A percentile compares a stretch with the other conserved stretches of the same genome.
Evolutionary conservation across 2,329 filamentous ascomycete species (phyloP).

Genomic region (Microcyclospora pomicola): DNA sequence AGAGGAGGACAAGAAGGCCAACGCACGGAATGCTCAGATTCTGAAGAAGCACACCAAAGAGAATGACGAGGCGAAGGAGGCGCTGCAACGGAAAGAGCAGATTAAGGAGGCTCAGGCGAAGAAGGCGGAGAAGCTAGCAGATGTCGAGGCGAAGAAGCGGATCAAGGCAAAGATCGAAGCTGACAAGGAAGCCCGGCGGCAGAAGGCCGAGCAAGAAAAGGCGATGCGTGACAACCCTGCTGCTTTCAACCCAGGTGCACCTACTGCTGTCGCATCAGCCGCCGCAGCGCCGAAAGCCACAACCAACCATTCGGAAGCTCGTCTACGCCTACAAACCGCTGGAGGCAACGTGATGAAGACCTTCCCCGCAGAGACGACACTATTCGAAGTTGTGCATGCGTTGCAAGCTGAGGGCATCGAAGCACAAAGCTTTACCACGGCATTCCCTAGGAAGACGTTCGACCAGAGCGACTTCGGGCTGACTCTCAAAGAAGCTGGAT

Average conservation of each 20-base stretch:
- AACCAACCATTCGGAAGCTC: conserved; percentile 62
- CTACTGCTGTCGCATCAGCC: conserved; percentile 27
- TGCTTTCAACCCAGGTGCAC: conserved; percentile 35
- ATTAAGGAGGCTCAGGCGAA: conserved; percentile 83
- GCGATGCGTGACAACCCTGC: conserved; percentile 67
- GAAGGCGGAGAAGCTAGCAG: conserved; percentile 73
- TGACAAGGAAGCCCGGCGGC: conserved; percentile 77
- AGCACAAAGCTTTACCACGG: conserved; percentile 62
- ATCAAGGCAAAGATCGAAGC: conserved; percentile 90
- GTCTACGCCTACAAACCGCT: conserved; percentile 66
- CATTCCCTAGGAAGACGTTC: conserved; percentile 76
- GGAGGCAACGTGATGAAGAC: conserved; percentile 73
- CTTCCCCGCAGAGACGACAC: conserved; percentile 72
- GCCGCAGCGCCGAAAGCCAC: conserved; percentile 47
- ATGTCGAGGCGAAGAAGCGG: conserved; percentile 71
- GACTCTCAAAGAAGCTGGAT: conserved; percentile 80
- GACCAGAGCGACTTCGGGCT: conserved; percentile 61
- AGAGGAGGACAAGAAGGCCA: conserved; percentile 62
- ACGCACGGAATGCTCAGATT: conserved; percentile 73
- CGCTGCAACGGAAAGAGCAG: conserved; percentile 74
- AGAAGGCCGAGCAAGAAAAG: conserved; percentile 75
- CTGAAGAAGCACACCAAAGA: conserved; percentile 83
- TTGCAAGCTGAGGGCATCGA: conserved; percentile 61
- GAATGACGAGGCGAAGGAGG: conserved; percentile 76
- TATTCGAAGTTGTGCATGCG: conserved; percentile 79